These are phyloP conservation scores for Prunus salicina DNA, from an alignment of 306 rosid species.

Conservation along the genomic window DNA sequence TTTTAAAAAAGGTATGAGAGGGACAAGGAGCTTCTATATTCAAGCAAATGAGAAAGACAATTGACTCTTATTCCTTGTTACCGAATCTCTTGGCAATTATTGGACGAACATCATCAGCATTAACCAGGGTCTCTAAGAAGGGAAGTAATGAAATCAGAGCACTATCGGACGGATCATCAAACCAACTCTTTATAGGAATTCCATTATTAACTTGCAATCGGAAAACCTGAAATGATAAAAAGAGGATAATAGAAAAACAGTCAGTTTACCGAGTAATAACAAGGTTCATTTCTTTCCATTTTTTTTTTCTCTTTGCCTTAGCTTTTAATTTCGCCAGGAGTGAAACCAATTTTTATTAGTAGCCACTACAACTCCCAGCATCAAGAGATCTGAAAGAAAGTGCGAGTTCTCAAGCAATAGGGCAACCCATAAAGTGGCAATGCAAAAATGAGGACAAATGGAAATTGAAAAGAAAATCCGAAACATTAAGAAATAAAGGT, in stretches of 20 bases:
- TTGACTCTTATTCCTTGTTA: conserved; percentile 77
- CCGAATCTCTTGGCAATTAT: conserved; percentile 82
- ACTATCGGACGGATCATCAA: conserved; percentile 84
- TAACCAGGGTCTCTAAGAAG: conserved; percentile 87
- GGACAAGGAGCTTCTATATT: conserved; percentile 50
- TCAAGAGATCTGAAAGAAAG: background rate
- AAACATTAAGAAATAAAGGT: background rate
- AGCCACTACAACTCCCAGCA: background rate
- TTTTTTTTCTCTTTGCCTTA: background rate
- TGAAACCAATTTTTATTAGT: background rate
- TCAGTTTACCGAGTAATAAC: conserved; percentile 12
- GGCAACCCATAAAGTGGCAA: background rate
- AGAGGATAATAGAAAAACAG: conserved; percentile 35
- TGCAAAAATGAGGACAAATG: background rate
- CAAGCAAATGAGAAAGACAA: conserved; percentile 53
- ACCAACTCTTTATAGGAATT: conserved; percentile 99
- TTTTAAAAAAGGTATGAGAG: conserved; percentile 23
- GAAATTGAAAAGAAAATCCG: conserved; percentile 8
- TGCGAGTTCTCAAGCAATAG: background rate
- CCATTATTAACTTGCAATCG: conserved; percentile 98
- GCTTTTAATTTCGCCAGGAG: background rate
- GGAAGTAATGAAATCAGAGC: conserved; percentile 92
- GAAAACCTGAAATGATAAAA: conserved; percentile 75
- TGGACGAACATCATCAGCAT: conserved; percentile 95
- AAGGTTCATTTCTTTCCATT: background rate